Evolutionary conservation across 768 basidiomycete species (phyloP), one percentile per base, ranked within the genome.

Genomic region (Lentinula sp.): DNA sequence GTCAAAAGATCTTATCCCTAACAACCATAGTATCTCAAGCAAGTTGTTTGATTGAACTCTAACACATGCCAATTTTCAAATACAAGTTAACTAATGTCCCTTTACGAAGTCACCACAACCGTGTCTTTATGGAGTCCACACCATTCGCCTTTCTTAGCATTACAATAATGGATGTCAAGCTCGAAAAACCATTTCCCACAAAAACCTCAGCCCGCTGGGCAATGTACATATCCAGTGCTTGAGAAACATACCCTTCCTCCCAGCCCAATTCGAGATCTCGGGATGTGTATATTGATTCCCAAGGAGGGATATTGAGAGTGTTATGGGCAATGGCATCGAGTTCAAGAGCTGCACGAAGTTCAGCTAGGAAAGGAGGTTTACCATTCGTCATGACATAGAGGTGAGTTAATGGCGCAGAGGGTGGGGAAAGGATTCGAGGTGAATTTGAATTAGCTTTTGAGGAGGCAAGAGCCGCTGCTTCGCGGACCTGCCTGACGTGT

Each of bases 371-470:
- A 42, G 67, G 71, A 34, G 60, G 62, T 48, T 80, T 74, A 6
- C 78, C 88, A 61, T 90, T 89, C 45, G 86, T 86, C 81, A 88
- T 80, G 54, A 89, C 70, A 63, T 85, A 89, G 32, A 89, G 68
- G 51, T 74, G 55, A 43, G 21, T 56, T 42, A 56, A 32, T n/a
- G 39, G 55, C 4, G 39, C 55, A 8, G 18, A 23, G 2, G 21
- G 10, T 16, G n/a, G 18, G 4, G 46, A 50, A 8, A 23, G 13
- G 42, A 13, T 43, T 15, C 13, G 35, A 45, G 5, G 28, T 28
- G 56, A 57, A 11, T 42, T 5, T 23, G n/a, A 16, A 18, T 10
- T 5, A 11, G n/a, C n/a, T 34, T 28, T 45, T 8, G 9, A 69
- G 5, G 58, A 55, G 4, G 68, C 66, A 50, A 43, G 50, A 8